These are phyloP conservation scores for Strobilomyces confusus DNA, from an alignment of 768 basidiomycete species.

Conservation along the genomic window DNA sequence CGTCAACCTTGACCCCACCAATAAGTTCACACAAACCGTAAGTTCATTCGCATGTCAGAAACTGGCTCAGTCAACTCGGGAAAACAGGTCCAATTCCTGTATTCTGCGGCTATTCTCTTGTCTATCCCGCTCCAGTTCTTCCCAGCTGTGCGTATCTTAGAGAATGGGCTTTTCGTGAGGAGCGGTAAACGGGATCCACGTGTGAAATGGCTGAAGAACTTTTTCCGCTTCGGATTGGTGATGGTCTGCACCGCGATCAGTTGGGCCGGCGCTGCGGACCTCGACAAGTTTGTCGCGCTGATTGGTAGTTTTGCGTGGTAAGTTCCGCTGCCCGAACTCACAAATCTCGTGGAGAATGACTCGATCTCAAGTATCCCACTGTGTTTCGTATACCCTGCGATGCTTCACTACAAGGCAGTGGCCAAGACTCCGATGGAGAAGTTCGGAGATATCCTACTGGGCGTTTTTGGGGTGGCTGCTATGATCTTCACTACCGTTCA, in stretches of 20 bases:
- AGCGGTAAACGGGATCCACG: slow-evolving; percentile 77
- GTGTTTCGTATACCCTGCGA: slow-evolving; percentile 90
- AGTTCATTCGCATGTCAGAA: slow-evolving; percentile 30
- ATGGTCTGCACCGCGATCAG: slow-evolving; percentile 78
- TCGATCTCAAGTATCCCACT: slow-evolving; percentile 67
- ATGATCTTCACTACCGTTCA: slow-evolving; percentile 78
- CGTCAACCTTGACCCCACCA: slow-evolving; percentile 82
- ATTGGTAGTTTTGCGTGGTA: slow-evolving; percentile 94
- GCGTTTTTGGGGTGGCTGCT: slow-evolving; percentile 69
- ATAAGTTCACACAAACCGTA: slow-evolving; percentile 85
- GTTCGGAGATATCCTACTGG: slow-evolving; percentile 63
- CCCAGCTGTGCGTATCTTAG: slow-evolving; percentile 96
- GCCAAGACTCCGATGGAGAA: slow-evolving; percentile 68
- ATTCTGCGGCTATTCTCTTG: slow-evolving; percentile 88
- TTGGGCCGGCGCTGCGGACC: slow-evolving; percentile 77
- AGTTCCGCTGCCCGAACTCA: slow-evolving; percentile 21
- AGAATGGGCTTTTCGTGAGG: slow-evolving; percentile 87
- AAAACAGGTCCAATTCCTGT: slow-evolving; percentile 71
- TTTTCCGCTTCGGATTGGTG: slow-evolving; percentile 73
- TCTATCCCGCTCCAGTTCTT: slow-evolving; percentile 95
- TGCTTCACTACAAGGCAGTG: slow-evolving; percentile 88
- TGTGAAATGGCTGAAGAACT: slow-evolving; percentile 97
- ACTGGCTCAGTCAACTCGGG: neutral
- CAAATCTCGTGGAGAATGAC: slow-evolving; percentile 11
- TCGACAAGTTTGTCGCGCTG: slow-evolving; percentile 95